phyloP scores from a whole-genome alignment of 2,329 filamentous ascomycete species.

The Fusarium cyanostomum region DNA sequence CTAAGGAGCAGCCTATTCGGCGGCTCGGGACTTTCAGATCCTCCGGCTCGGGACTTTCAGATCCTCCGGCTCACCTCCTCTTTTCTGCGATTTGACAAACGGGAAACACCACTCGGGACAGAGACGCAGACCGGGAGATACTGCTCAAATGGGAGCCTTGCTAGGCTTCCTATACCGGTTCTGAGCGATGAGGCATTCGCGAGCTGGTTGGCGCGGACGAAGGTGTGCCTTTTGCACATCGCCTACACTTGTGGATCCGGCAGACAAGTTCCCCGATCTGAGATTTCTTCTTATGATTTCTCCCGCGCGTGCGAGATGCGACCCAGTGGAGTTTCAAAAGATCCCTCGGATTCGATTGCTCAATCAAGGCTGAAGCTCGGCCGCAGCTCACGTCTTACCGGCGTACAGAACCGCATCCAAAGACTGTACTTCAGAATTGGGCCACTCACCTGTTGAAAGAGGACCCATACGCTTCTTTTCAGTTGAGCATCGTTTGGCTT shows the following conservation, averaged over 20 bases:
- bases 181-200: background rate
- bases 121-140: background rate
- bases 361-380: conserved; percentile 12
- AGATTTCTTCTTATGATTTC: background rate
- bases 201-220: background rate
- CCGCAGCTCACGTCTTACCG: background rate
- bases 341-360: background rate
- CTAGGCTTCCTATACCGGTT: background rate
- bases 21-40: background rate
- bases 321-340: background rate
- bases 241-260: background rate
- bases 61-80: background rate
- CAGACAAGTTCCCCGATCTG: background rate
- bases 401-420: background rate
- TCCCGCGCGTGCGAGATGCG: background rate
- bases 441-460: too few species aligned
- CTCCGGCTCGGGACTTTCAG: background rate
- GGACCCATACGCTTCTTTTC: too few species aligned
- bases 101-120: background rate
- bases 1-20: background rate
- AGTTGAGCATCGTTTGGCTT: too few species aligned
- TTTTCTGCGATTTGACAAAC: background rate
- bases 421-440: too few species aligned
- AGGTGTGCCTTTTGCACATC: background rate
- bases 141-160: background rate